Evolutionary conservation across 2,329 filamentous ascomycete genomes (phyloP).

Genomic region (Penicillium janthinellum): DNA sequence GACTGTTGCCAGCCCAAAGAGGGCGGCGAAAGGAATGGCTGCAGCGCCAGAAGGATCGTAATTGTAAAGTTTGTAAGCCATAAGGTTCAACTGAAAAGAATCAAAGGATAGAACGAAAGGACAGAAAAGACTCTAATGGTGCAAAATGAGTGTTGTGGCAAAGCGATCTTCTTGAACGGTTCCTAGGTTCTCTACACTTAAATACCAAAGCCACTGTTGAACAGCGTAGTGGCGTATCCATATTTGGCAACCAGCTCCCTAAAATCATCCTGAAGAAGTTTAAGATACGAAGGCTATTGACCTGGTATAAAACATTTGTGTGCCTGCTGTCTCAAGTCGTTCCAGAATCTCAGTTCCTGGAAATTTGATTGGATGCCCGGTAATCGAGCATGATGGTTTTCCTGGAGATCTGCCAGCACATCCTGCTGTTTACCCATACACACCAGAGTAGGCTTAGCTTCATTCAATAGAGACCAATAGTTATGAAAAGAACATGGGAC

Average conservation of each 20-base stretch:
- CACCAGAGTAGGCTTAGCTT: not conserved
- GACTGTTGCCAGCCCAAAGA: constrained; percentile 31
- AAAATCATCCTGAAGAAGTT: not conserved
- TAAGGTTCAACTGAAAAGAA: not conserved
- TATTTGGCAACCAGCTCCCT: not conserved
- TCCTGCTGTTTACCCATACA: not conserved
- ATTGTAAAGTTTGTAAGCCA: constrained; percentile 21
- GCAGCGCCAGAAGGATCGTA: constrained; percentile 17
- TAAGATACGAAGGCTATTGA: not conserved
- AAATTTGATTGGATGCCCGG: not conserved
- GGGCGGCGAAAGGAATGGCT: constrained; percentile 16
- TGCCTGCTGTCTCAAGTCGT: not conserved
- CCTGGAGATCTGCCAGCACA: not conserved
- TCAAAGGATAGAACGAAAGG: not conserved
- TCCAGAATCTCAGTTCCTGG: not conserved
- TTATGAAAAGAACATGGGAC: not conserved
- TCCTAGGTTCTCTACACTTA: not conserved
- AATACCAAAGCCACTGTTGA: not conserved
- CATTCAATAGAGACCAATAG: not conserved
- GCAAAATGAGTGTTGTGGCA: not conserved
- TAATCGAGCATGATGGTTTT: not conserved
- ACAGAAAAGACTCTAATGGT: not conserved
- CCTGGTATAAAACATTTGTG: not conserved
- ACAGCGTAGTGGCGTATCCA: not conserved
- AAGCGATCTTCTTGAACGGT: not conserved